Evolutionary conservation across 805 yeast genomes (phyloP).

Genomic region (Saccharomycopsis fibuligera): DNA sequence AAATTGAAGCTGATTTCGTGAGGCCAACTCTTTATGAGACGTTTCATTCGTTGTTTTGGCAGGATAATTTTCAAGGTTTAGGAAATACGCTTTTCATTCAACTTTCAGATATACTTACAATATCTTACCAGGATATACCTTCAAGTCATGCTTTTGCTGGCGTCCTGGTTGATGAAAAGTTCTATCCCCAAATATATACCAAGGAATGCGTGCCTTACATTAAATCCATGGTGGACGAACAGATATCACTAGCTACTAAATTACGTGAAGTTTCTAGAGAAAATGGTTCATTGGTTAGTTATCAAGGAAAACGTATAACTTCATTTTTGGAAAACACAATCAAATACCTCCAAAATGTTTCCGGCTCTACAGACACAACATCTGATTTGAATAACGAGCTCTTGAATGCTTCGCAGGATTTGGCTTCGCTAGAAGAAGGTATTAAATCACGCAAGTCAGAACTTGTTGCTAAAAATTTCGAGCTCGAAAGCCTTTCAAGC

Average conservation of each 20-base stretch:
- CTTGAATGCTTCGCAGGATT: not conserved
- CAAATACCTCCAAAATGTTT: slow-evolving; percentile 1
- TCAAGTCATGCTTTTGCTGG: not conserved
- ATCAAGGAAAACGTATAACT: slow-evolving; percentile 11
- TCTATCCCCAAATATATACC: slow-evolving; percentile 18
- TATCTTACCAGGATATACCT: not conserved
- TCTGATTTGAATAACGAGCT: not conserved
- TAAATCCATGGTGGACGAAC: slow-evolving; percentile 1
- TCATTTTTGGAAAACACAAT: slow-evolving; percentile 1
- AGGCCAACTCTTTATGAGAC: slow-evolving; percentile 9
- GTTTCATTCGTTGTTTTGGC: slow-evolving; percentile 8
- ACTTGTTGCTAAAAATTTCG: not conserved
- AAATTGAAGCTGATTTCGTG: not conserved
- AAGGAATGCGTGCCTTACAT: slow-evolving; percentile 6
- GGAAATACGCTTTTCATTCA: slow-evolving; percentile 4
- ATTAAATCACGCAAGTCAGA: not conserved
- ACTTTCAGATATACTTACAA: slow-evolving; percentile 11
- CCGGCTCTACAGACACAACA: not conserved
- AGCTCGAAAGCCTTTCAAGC: not conserved
- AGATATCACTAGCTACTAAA: not conserved
- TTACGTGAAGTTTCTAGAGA: not conserved
- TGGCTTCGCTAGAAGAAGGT: not conserved
- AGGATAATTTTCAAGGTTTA: not conserved
- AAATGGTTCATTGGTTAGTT: slow-evolving; percentile 1
- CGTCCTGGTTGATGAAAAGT: slow-evolving; percentile 7